Conservation (phyloP, 768 basidiomycete genomes). For the Tylopilus plumbeoviolaceoides region DNA sequence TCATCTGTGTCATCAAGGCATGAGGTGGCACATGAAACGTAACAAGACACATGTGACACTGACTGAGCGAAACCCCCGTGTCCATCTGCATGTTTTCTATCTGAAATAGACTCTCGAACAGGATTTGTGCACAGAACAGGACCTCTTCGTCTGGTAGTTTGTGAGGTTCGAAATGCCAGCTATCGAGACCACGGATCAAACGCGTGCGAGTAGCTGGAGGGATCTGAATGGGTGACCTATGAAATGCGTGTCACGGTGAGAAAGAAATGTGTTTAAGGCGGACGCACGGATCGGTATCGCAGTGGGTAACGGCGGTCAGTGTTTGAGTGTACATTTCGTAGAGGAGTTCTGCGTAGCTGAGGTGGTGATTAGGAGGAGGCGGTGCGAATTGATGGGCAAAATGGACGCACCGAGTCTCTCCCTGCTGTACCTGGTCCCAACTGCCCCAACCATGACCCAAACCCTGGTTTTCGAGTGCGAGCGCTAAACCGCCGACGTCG, state of each 20-base stretch:
- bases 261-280: not conserved
- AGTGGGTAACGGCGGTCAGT: constrained; percentile 62
- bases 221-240: constrained; percentile 47
- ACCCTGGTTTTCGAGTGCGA: constrained; percentile 62
- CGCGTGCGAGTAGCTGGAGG: constrained; percentile 48
- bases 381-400: constrained; percentile 1
- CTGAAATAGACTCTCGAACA: constrained; percentile 83
- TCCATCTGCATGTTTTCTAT: constrained; percentile 69
- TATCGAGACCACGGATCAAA: constrained; percentile 65
- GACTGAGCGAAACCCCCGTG: constrained; percentile 55
- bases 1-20: constrained; percentile 46
- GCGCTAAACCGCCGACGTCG: constrained; percentile 84
- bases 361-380: constrained; percentile 10
- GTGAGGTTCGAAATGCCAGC: constrained; percentile 92
- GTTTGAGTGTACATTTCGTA: constrained; percentile 85
- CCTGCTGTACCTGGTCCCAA: constrained; percentile 45
- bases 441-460: constrained; percentile 72
- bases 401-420: constrained; percentile 46
- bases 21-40: constrained; percentile 18
- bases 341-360: constrained; percentile 75
- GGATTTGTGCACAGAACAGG: constrained; percentile 70
- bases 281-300: constrained; percentile 26
- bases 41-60: constrained; percentile 31
- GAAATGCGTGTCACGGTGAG: constrained; percentile 12
- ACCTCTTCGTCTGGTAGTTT: constrained; percentile 79